phyloP scores from a whole-genome alignment of 768 basidiomycete species.

The Phaeotremella skinneri region DNA sequence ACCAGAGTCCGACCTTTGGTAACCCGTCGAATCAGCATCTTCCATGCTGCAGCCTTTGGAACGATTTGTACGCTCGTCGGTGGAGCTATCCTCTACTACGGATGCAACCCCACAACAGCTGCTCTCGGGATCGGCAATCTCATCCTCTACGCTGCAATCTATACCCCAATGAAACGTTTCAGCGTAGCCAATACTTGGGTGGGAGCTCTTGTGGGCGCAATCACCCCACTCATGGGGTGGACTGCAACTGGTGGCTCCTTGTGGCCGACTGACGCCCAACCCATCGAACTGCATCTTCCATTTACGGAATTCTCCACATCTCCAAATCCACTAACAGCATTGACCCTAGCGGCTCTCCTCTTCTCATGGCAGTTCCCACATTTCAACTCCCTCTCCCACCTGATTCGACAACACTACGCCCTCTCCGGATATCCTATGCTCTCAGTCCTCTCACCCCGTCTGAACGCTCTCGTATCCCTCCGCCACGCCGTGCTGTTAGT shows the following conservation, averaged over 20 bases:
- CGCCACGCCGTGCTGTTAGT: conserved; percentile 69
- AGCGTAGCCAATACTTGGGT: conserved; percentile 87
- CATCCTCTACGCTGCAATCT: conserved; percentile 80
- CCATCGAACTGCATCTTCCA: conserved; percentile 62
- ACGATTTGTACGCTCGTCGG: conserved; percentile 72
- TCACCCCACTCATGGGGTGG: conserved; percentile 98
- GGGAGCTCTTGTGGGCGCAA: conserved; percentile 83
- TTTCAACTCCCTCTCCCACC: conserved; percentile 87
- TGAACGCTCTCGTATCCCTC: conserved; percentile 80
- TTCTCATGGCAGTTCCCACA: conserved; percentile 99
- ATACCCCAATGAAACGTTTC: conserved; percentile 88
- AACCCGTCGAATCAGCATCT: conserved; percentile 73
- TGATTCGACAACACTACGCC: conserved; percentile 83
- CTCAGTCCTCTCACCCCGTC: conserved; percentile 68
- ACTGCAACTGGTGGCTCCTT: conserved; percentile 83
- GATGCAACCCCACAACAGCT: conserved; percentile 84
- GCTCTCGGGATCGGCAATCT: conserved; percentile 79
- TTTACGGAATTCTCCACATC: conserved; percentile 52
- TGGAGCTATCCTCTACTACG: conserved; percentile 69
- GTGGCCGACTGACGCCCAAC: conserved; percentile 64
- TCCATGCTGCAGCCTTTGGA: conserved; percentile 81
- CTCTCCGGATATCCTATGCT: conserved; percentile 94
- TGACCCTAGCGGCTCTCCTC: conserved; percentile 76
- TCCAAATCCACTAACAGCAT: conserved; percentile 78
- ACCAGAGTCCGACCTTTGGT: conserved; percentile 86